These are phyloP conservation scores for Blastomyces parvus DNA, from an alignment of 2,329 filamentous ascomycete genomes.

Conservation along the genomic window DNA sequence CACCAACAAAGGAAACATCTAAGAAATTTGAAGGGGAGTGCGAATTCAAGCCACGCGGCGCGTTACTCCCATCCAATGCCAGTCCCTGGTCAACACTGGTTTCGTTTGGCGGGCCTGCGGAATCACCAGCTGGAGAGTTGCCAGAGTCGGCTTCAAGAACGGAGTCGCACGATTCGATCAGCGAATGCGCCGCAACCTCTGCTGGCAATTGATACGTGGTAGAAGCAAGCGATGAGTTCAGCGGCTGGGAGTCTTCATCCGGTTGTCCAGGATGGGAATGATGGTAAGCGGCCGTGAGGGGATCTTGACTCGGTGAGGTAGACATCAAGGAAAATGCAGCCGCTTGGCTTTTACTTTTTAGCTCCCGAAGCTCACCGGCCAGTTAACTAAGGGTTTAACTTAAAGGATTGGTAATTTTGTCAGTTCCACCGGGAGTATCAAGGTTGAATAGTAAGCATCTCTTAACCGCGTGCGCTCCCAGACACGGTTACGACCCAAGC, in stretches of 20 bases:
- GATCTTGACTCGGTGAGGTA: neutral
- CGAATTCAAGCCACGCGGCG: neutral
- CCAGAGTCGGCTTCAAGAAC: neutral
- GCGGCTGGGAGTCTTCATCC: neutral
- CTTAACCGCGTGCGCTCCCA: neutral
- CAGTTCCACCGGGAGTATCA: neutral
- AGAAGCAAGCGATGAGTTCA: neutral
- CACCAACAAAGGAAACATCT: neutral
- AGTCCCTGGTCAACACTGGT: neutral
- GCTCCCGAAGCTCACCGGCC: neutral
- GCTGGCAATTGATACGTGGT: neutral
- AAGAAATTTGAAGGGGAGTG: neutral
- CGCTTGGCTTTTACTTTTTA: neutral
- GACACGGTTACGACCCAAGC: neutral
- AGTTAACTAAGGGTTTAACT: neutral
- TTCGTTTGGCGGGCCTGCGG: neutral
- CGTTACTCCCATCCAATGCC: neutral
- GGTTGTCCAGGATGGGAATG: neutral
- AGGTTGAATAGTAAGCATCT: neutral
- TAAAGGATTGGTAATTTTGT: neutral
- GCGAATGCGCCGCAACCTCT: too few relatives aligned
- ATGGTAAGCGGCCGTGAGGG: neutral
- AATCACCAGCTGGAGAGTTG: neutral
- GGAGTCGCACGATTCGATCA: neutral
- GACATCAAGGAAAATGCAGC: neutral